Percentiles rank a stretch among this genome's conserved stretches.
phyloP scores from a whole-genome alignment of 768 basidiomycete genomes.

The Dentipellis sp. region DNA sequence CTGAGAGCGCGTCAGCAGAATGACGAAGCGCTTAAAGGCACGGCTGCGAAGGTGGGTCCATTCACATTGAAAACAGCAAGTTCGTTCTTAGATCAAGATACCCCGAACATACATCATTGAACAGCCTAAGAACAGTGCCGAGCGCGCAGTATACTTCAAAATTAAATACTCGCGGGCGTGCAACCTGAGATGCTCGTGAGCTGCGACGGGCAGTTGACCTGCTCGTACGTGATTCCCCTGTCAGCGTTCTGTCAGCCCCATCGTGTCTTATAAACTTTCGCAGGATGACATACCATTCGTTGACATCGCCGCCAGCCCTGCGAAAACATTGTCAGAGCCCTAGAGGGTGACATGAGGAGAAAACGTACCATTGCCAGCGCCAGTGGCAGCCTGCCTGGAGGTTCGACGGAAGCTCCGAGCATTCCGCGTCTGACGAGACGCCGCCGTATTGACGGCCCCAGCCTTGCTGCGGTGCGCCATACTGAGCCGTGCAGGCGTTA shows the following conservation, averaged over 20 bases:
- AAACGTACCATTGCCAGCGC: slow-evolving; percentile 16
- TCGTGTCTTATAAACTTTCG: background rate
- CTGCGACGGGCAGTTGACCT: slow-evolving; percentile 17
- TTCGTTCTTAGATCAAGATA: too few relatives aligned
- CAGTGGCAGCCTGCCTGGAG: slow-evolving; percentile 20
- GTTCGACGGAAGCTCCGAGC: slow-evolving; percentile 15
- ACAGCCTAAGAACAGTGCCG: too few relatives aligned
- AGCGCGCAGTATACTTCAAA: background rate
- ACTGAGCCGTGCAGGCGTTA: slow-evolving; percentile 9
- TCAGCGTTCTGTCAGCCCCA: background rate
- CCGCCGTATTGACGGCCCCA: slow-evolving; percentile 13
- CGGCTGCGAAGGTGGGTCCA: too few relatives aligned
- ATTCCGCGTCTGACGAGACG: slow-evolving; percentile 16
- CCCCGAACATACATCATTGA: too few relatives aligned
- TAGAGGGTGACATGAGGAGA: background rate
- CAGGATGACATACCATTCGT: background rate
- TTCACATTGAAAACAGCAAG: too few relatives aligned
- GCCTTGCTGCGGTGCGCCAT: slow-evolving; percentile 10
- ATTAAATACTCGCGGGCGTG: slow-evolving; percentile 8
- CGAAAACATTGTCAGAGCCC: background rate
- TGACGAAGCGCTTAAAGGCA: too few relatives aligned
- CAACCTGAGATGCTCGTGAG: slow-evolving; percentile 16
- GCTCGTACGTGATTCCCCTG: slow-evolving; percentile 12
- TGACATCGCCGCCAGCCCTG: background rate
- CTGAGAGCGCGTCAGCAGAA: too few relatives aligned